phyloP scores from a whole-genome alignment of 2,329 filamentous ascomycete species.

The Paraconiothyrium sp. region DNA sequence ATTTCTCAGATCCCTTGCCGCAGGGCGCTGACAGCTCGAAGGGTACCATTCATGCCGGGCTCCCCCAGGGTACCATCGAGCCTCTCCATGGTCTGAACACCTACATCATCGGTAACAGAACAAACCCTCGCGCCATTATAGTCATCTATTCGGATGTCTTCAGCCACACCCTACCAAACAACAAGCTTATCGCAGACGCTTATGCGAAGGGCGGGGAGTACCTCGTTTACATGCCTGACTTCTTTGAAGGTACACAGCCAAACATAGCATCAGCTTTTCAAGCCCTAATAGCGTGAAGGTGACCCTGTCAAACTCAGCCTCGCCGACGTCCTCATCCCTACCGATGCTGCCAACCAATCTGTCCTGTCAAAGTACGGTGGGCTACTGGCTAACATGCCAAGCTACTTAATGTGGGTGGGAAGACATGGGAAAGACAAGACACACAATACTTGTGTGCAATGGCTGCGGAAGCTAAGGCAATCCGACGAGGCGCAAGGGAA shows the following conservation, averaged over 20 bases:
- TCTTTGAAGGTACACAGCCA: conserved; percentile 29
- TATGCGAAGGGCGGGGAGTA: conserved; percentile 32
- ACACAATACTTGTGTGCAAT: conserved; percentile 49
- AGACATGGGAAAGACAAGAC: conserved; percentile 45
- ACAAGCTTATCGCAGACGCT: conserved; percentile 37
- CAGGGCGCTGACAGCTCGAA: conserved; percentile 19
- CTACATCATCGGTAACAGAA: conserved; percentile 32
- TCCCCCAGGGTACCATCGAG: conserved; percentile 32
- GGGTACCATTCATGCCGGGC: conserved; percentile 50
- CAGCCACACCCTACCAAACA: conserved; percentile 35
- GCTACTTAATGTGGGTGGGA: conserved; percentile 38
- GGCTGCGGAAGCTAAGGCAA: conserved; percentile 40
- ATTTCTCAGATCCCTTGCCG: not conserved
- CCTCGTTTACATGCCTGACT: conserved; percentile 37
- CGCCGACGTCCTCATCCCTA: conserved; percentile 50
- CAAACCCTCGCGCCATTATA: conserved; percentile 29
- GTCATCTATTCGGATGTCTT: conserved; percentile 39
- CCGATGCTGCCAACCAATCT: conserved; percentile 48
- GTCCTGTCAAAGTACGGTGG: conserved; percentile 51
- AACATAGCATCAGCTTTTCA: not conserved
- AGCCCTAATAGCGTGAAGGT: conserved; percentile 19
- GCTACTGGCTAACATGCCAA: conserved; percentile 41
- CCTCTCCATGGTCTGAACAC: conserved; percentile 32
- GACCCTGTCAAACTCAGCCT: conserved; percentile 31
- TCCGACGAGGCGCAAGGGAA: conserved; percentile 34